Evolutionary conservation across 73 alveolate species (phyloP).

Genomic region (Tetrahymena malaccensis): DNA sequence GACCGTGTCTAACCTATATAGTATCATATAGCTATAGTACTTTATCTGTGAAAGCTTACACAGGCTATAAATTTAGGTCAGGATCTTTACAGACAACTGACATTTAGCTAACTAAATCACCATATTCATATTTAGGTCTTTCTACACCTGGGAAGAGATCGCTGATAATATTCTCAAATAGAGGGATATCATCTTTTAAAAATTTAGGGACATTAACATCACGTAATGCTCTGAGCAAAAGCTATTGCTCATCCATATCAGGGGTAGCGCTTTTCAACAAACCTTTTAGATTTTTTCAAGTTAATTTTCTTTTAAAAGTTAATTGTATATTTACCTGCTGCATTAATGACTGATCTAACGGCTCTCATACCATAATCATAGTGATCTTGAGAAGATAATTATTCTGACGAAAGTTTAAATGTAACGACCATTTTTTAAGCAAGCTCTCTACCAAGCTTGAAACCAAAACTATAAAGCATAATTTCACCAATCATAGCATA

Average conservation of each 20-base stretch:
- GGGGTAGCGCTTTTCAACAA: slow-evolving; percentile 82
- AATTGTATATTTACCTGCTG: slow-evolving; percentile 59
- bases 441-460: slow-evolving; percentile 88
- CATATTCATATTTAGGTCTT: slow-evolving; percentile 74
- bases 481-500: slow-evolving; percentile 98
- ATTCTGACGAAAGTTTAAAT: slow-evolving; percentile 97
- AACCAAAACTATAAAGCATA: slow-evolving; percentile 99
- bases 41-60: slow-evolving; percentile 19
- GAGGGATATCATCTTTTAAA: slow-evolving; percentile 61
- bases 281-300: slow-evolving; percentile 2
- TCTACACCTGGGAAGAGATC: slow-evolving; percentile 58
- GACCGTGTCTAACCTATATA: slow-evolving; percentile 97
- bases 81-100: slow-evolving; percentile 19
- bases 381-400: slow-evolving; percentile 94
- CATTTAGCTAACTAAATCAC: slow-evolving; percentile 53
- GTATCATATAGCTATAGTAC: slow-evolving; percentile 51
- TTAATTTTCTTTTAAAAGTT: background rate
- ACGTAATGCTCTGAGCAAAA: slow-evolving; percentile 91
- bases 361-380: slow-evolving; percentile 99
- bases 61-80: slow-evolving; percentile 10
- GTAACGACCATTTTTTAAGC: slow-evolving; percentile 99
- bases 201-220: slow-evolving; percentile 97
- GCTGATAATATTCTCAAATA: slow-evolving; percentile 44
- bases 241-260: slow-evolving; percentile 90
- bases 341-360: slow-evolving; percentile 97